Evolutionary conservation across 306 rosid species (phyloP).

Genomic region (Herpetospermum pedunculosum): DNA sequence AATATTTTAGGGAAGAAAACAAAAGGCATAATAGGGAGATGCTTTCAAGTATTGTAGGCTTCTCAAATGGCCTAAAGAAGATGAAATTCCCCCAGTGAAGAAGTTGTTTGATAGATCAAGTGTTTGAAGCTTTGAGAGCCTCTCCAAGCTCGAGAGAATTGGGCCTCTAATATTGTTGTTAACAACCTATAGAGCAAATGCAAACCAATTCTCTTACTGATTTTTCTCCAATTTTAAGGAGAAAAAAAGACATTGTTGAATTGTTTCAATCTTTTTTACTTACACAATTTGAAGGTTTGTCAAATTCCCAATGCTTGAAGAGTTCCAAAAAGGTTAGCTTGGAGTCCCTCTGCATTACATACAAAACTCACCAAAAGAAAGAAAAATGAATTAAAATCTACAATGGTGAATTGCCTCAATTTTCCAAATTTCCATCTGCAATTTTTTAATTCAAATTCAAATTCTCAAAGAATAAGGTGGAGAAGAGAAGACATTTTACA

Average conservation of each 20-base stretch:
- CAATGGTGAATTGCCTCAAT: not conserved
- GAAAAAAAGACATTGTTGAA: not conserved
- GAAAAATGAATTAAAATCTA: constrained; percentile 1
- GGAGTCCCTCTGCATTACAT: constrained; percentile 67
- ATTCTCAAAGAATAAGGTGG: not conserved
- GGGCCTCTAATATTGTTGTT: constrained; percentile 74
- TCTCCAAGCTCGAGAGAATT: constrained; percentile 64
- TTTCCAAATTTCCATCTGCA: too few relatives aligned
- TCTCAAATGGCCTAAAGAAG: constrained; percentile 51
- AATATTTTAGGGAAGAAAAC: not conserved
- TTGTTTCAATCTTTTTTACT: constrained; percentile 24
- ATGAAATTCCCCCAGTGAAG: constrained; percentile 58
- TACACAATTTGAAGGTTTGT: too few relatives aligned
- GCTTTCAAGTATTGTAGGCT: constrained; percentile 72
- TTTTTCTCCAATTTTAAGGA: not conserved
- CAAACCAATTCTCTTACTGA: not conserved
- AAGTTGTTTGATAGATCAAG: constrained; percentile 77
- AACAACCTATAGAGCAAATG: constrained; percentile 44
- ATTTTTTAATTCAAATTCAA: not conserved
- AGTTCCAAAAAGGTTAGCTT: constrained; percentile 77
- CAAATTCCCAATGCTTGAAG: constrained; percentile 83
- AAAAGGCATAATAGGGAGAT: not conserved
- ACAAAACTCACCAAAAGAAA: constrained; percentile 14
- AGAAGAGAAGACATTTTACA: constrained; percentile 31
- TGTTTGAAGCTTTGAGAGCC: constrained; percentile 68